phyloP scores from a whole-genome alignment of 1,284 basidiomycete species.

The Phellopilus nigrolimitatus region DNA sequence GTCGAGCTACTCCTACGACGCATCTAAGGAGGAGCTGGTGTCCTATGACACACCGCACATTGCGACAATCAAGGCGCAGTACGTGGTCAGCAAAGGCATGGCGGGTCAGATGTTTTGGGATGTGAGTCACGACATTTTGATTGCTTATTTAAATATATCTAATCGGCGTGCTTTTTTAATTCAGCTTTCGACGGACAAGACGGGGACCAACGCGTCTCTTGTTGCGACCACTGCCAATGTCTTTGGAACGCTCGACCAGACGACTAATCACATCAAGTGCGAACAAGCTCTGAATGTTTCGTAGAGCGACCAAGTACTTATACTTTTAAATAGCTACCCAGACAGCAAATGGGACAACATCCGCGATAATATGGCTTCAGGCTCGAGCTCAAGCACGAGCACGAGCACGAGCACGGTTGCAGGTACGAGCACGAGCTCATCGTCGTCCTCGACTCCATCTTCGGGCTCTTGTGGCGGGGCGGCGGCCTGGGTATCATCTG shows the following conservation, averaged over 20 bases:
- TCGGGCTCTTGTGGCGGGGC: slow-evolving; percentile 40
- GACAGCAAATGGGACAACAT: slow-evolving; percentile 69
- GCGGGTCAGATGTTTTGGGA: slow-evolving; percentile 84
- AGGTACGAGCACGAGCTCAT: background rate
- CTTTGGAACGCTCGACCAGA: slow-evolving; percentile 54
- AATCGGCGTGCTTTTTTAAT: slow-evolving; percentile 32
- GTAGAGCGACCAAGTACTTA: too few species aligned
- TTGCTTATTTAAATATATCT: background rate
- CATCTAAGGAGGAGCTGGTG: slow-evolving; percentile 56
- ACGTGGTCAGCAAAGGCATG: slow-evolving; percentile 59
- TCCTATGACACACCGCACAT: slow-evolving; percentile 82
- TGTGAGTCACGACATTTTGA: slow-evolving; percentile 32
- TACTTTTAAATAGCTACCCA: slow-evolving; percentile 61
- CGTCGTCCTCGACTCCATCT: slow-evolving; percentile 20
- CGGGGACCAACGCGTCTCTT: slow-evolving; percentile 46
- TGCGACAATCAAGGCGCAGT: slow-evolving; percentile 70
- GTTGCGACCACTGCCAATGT: slow-evolving; percentile 44
- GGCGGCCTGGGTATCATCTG: slow-evolving; percentile 43
- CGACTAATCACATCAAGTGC: slow-evolving; percentile 66
- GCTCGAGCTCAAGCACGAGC: background rate
- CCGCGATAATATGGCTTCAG: slow-evolving; percentile 46
- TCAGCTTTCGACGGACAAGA: slow-evolving; percentile 62
- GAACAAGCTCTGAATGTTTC: slow-evolving; percentile 21
- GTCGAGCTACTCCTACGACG: slow-evolving; percentile 77
- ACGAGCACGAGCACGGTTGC: background rate